phyloP scores from a whole-genome alignment of 2,329 filamentous ascomycete genomes.

The Penicillium concentricum region DNA sequence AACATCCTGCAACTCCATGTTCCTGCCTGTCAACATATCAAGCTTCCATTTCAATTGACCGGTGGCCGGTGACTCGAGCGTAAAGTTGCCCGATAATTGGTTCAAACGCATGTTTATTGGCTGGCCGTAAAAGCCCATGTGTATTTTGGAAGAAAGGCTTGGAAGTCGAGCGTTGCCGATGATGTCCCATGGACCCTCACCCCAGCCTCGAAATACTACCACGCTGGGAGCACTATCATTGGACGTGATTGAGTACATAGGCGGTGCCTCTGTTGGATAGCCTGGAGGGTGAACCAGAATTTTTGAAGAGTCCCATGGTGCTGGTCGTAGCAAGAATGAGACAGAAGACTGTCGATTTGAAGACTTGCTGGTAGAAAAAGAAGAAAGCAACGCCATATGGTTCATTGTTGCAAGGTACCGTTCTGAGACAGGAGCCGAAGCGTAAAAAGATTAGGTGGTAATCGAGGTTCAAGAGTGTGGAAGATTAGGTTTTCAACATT shows the following conservation, averaged over 20 bases:
- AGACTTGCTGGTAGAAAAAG: background rate
- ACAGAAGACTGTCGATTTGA: background rate
- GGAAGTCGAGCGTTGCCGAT: constrained; percentile 1
- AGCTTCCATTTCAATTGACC: constrained; percentile 1
- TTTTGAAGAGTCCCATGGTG: background rate
- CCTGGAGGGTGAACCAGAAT: background rate
- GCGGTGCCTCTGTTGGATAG: background rate
- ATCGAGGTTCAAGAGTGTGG: background rate
- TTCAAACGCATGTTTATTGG: background rate
- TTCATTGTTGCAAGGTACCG: background rate
- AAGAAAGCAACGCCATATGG: background rate
- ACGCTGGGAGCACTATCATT: background rate
- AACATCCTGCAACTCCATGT: background rate
- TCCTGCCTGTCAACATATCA: background rate
- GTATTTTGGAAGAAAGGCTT: background rate
- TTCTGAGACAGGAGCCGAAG: background rate
- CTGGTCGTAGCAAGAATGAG: background rate
- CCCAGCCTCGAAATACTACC: background rate
- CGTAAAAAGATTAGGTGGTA: background rate
- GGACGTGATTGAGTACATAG: background rate
- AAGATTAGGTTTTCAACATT: background rate
- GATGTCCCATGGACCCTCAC: background rate
- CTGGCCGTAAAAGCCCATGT: background rate
- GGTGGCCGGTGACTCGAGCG: background rate
- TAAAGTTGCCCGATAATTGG: background rate